Percentiles rank a stretch among this genome's conserved stretches.
Evolutionary conservation across 306 rosid species (phyloP).

Genomic region (Heteromeles arbutifolia): DNA sequence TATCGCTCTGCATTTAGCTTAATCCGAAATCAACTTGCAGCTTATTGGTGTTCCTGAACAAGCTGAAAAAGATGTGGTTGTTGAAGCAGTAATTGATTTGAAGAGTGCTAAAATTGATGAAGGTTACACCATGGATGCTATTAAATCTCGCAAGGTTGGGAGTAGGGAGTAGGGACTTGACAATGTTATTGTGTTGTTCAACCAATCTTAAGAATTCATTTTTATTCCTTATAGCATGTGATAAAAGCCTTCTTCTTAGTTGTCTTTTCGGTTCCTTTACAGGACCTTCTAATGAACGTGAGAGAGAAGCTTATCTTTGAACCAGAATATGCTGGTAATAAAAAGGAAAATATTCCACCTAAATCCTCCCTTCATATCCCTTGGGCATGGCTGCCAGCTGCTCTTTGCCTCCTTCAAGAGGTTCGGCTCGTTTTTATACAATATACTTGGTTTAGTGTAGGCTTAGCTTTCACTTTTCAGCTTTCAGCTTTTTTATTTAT

Average conservation of each 20-base stretch:
- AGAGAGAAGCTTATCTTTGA: constrained; percentile 91
- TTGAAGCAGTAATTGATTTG: constrained; percentile 68
- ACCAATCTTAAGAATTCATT: background rate
- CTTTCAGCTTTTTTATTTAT: background rate
- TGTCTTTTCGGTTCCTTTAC: constrained; percentile 19
- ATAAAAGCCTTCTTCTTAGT: background rate
- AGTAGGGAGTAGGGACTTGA: constrained; percentile 29
- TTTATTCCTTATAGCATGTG: background rate
- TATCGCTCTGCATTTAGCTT: constrained; percentile 11
- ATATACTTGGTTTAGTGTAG: background rate
- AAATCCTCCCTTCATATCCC: constrained; percentile 65
- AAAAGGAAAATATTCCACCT: constrained; percentile 64
- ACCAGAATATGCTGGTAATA: constrained; percentile 76
- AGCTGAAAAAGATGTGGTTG: constrained; percentile 94
- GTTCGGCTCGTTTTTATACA: constrained; percentile 19
- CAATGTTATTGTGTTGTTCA: background rate
- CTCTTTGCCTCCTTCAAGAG: constrained; percentile 90
- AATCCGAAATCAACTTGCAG: constrained; percentile 40
- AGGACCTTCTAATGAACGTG: constrained; percentile 85
- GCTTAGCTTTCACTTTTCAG: background rate
- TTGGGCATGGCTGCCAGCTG: constrained; percentile 87
- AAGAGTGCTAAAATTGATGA: constrained; percentile 73
- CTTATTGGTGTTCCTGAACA: constrained; percentile 73
- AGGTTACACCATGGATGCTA: constrained; percentile 69
- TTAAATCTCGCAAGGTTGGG: constrained; percentile 71